Base-by-base conservation (phyloP, 2,329 filamentous ascomycete species). In the Xylaria sp. region DNA sequence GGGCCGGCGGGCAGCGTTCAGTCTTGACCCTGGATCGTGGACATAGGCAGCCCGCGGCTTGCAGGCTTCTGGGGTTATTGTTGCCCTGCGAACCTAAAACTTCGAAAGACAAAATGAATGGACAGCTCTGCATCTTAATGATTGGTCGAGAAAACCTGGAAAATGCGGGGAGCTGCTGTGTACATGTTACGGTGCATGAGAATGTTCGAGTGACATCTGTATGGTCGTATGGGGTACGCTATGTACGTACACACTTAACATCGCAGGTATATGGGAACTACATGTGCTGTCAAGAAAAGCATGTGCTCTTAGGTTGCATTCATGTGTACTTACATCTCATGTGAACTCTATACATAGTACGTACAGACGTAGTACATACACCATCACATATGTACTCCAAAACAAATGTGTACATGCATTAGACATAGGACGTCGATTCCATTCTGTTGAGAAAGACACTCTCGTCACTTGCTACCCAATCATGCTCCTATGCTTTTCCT, bases 1-100 rank as follows among this genome's bases (percentile, higher is more conserved):
- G 57, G 57, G 43, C 57, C 57, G 29, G 29, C 29, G 29, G 29
- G 29, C 29, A 34, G 29, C 29, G 29, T 34, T 34, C 29, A 34
- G 16, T 34, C 16, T 34, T 13, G 29, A 34, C 29, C 29, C 29
- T 34, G 29, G n/a, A n/a, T n/a, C n/a, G n/a, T n/a, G n/a, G n/a
- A n/a, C n/a, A n/a, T n/a, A n/a, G n/a, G 29, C 24, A 26, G 24
- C 24, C 24, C 9, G 24, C 8, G 29, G 11, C 29, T 7, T 34
- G 29, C 11, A 34, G 29, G 29, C 16, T 7, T 34, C 29, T 13
- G 29, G 29, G 29, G 29, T 34, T 34, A 13, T 5, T 5, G 5
- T 26, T 26, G 5, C 9, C 29, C 29, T 13, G 16, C 16, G 29
- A 13, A 13, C 8, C 16, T 34, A 7, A 13, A 34, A 34, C 6